Evolutionary conservation across 768 basidiomycete species (phyloP), one percentile per base, ranked within the genome.

Genomic region (Suillus paluster): DNA sequence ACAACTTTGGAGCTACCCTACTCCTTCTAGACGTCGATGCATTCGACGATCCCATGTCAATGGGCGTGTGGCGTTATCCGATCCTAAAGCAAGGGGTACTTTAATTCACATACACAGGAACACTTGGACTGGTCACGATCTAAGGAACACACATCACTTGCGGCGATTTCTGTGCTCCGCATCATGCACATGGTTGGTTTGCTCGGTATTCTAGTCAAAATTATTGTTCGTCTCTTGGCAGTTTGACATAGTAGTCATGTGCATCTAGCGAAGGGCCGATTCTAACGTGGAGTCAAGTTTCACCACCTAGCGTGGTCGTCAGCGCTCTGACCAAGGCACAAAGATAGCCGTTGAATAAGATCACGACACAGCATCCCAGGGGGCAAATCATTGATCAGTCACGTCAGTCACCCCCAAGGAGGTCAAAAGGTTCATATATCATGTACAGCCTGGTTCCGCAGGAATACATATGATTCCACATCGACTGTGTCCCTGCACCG

Each of bases 261-360:
- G 4, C 4, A n/a, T 42, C 41, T n/a, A n/a, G n/a, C n/a, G n/a
- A 12, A 9, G 11, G 23, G 14, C 9, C 34, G 52, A 36, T 17
- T 38, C 4, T 54, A 38, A 36, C 10, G 53, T 23, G 23, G 36
- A 54, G 34, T 36, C 34, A 36, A 36, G 8, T 15, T 23, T 4
- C 15, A 53, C 21, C 2, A 34, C 34, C 21, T 54, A 36, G 34
- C 15, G 34, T 17, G 52, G 52, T 53, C 33, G 52, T 17, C 34
- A 23, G 53, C 53, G 53, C 53, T 23, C 23, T n/a, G n/a, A 8
- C 9, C 5, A 55, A 55, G 54, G 54, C 5, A 55, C 54, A 55
- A 11, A 38, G 36, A 54, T 25, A 54, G 36, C 21, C 34, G 23
- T 54, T 17, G 21, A 25, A 34, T 50, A n/a, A 12, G 19, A 30